Base-by-base conservation (phyloP, 2,329 filamentous ascomycete genomes). In the Neofusicoccum sp. region DNA sequence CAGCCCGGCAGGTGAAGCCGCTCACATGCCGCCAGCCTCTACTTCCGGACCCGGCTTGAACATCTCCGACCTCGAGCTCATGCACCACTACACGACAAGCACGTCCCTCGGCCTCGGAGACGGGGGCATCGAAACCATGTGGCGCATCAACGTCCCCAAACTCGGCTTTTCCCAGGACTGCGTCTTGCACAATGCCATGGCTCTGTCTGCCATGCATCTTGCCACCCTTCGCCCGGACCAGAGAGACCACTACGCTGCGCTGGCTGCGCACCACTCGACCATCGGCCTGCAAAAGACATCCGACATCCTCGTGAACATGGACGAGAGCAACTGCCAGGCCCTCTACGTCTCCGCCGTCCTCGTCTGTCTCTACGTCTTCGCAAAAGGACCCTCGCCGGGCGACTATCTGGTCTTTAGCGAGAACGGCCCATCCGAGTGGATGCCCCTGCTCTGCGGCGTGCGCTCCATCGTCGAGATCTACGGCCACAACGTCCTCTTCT, bases 151-250 rank as follows among this genome's bases (percentile, higher is more conserved):
- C 12, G 38, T 60, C 1, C 58, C 47, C 6, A 26, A 40, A 6
- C 24, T 60, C 4, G 58, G 58, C 1, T 60, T 60, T 28, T n/a
- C 26, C 26, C 28, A 51, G 2, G 14, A 40, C 0, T 51, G 16
- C 26, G 34, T 60, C 11, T 36, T 60, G 8, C 58, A 60, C 38
- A 38, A 49, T 12, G 47, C 38, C 6, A 28, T 60, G 28, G 58
- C 43, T 14, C 20, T 51, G 6, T 12, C 58, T 6, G 58, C 45
- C 3, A 26, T 51, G 45, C 34, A 49, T 34, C 47, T 60, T 0
- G 44, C 45, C 8, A 40, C 34, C 11, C 36, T 41, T 1, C 45
- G 44, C 3, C 58, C 45, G 0, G n/a, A 24, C 4, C 28, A 14
- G 12, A 26, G 45, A 26, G 58, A 43, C 2, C 45, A 60, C 45